Percentiles rank a stretch among this genome's conserved stretches.
These are phyloP conservation scores for Acorus gramineus DNA, from an alignment of 106 monocot species.

Conservation along the genomic window DNA sequence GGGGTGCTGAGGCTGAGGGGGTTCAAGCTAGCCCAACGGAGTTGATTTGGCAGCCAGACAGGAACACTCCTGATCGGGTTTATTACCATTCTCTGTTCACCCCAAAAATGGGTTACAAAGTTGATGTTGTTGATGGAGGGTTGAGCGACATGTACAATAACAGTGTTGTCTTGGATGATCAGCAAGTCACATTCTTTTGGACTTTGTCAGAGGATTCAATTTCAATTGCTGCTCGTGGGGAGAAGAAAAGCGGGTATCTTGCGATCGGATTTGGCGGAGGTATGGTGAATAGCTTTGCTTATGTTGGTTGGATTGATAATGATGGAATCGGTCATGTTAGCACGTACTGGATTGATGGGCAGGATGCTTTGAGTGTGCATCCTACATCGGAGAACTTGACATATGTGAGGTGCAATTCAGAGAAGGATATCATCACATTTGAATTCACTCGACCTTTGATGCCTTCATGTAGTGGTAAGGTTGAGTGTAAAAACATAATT, in stretches of 20 bases:
- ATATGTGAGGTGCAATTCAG: slow-evolving; percentile 49
- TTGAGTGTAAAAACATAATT: slow-evolving; percentile 83
- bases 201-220: slow-evolving; percentile 61
- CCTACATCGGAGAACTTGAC: slow-evolving; percentile 67
- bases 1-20: slow-evolving; percentile 59
- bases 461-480: slow-evolving; percentile 63
- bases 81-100: slow-evolving; percentile 82
- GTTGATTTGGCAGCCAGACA: slow-evolving; percentile 68
- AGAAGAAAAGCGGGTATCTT: slow-evolving; percentile 84
- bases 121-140: slow-evolving; percentile 93
- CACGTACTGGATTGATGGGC: slow-evolving; percentile 81
- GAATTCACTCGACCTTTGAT: slow-evolving; percentile 76
- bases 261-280: slow-evolving; percentile 80
- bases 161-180: slow-evolving; percentile 83
- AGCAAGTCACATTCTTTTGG: slow-evolving; percentile 83
- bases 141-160: slow-evolving; percentile 95
- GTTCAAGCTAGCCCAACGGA: slow-evolving; percentile 79
- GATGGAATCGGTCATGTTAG: slow-evolving; percentile 56
- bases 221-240: slow-evolving; percentile 70
- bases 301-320: slow-evolving; percentile 86
- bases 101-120: slow-evolving; percentile 94
- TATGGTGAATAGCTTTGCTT: slow-evolving; percentile 84
- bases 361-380: slow-evolving; percentile 55
- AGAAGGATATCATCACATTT: slow-evolving; percentile 81
- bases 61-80: slow-evolving; percentile 87